Base-by-base conservation (phyloP, 1,284 basidiomycete species). In the Ceraceosorus bombacis region DNA sequence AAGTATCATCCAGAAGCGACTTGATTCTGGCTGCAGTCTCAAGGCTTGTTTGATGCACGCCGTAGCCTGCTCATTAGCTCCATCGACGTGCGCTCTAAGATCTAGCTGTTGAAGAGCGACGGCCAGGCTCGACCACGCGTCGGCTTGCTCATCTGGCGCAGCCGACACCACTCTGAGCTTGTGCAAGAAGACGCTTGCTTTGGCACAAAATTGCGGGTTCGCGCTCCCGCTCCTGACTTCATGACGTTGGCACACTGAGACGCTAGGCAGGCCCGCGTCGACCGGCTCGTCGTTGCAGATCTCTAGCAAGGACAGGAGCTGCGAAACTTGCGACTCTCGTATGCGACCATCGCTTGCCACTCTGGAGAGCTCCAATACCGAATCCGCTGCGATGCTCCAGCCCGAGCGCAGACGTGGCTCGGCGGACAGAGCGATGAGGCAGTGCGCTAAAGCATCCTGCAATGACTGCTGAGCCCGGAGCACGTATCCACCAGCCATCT, bases 331-430 rank as follows among this genome's bases (percentile, higher is more conserved):
- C 7, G 63, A 50, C 3, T 57, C 59, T 4, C 64, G 63, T 5
- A 12, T 8, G 6, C 27, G 15, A 1, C 13, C 12, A 13, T 53
- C 57, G 37, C 40, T 49, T n/a, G 13, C 12, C 36, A 57, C 27
- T 2, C 52, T 39, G 9, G 40, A 60, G 15, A 80, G 71, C 10
- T 71, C 68, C 39, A 85, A 86, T 2, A 89, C 79, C 0, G 87
- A 85, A 77, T 98, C 94, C 0, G 84, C 88, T 8, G 87, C 81
- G 3, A 86, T 81, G 78, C 97, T 98, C 93, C 94, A 97, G 0
- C 83, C 85, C 27, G 69, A 66, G 17, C 68, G 62, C 17, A 72
- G 54, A 38, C 62, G 61, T 39, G 55, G 15, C 36, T 83, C 83
- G 8, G 80, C 78, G 40, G 81, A 78, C 55, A 90, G 79, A 1